Conservation (phyloP, 1,284 basidiomycete species). For the Vanrija humicola region DNA sequence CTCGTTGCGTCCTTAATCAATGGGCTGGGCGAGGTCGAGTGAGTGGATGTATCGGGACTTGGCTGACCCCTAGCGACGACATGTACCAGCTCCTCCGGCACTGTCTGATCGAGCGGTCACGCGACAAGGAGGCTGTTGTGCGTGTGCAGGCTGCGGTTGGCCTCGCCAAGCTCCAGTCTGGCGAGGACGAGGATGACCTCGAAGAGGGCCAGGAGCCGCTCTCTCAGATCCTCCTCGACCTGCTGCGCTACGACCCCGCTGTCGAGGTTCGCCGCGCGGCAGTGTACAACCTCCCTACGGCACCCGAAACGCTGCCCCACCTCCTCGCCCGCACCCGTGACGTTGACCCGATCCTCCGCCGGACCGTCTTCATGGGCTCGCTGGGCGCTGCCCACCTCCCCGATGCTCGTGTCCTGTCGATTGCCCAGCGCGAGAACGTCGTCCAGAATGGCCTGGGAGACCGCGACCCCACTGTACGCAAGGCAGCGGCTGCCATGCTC, state of each 20-base stretch:
- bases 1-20: conserved; percentile 75
- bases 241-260: conserved; percentile 70
- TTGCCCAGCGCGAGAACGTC: conserved; percentile 71
- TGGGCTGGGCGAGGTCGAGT: conserved; percentile 80
- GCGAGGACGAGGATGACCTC: conserved; percentile 66
- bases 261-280: conserved; percentile 85
- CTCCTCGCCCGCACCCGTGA: conserved; percentile 82
- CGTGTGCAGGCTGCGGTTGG: conserved; percentile 81
- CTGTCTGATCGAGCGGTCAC: conserved; percentile 69
- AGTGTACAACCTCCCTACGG: conserved; percentile 71
- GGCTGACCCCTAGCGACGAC: conserved; percentile 63
- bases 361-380: conserved; percentile 70
- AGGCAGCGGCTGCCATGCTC: conserved; percentile 74
- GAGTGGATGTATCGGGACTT: conserved; percentile 35
- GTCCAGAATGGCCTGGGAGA: conserved; percentile 82
- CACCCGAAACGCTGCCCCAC: conserved; percentile 59
- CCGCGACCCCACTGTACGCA: conserved; percentile 74
- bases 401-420: conserved; percentile 65
- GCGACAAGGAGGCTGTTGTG: conserved; percentile 80
- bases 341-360: conserved; percentile 74
- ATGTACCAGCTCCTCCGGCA: conserved; percentile 66
- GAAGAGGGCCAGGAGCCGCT: conserved; percentile 63
- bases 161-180: conserved; percentile 75
- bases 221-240: conserved; percentile 66
- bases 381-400: conserved; percentile 55